Base-by-base conservation (phyloP, 106 monocot species). In the Hemerocallis citrina region DNA sequence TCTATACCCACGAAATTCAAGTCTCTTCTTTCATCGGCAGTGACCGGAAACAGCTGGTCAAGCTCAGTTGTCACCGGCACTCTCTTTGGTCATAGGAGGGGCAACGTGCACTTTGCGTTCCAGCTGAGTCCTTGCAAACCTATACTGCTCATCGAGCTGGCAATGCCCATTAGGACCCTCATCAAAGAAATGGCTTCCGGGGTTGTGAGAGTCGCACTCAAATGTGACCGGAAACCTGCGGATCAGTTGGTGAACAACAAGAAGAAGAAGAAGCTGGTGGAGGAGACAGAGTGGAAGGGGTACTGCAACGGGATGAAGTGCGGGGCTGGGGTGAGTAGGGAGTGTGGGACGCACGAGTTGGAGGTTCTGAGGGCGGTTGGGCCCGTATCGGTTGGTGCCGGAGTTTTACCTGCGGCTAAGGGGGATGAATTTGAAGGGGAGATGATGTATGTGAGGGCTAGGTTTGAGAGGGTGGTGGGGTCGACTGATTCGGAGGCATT, bases 361-460 rank as follows among this genome's bases (percentile, higher is more conserved):
- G 62, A 44, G 34, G 82, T 82, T 31, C 57, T 82, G 47, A 46
- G 62, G 6, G 74, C 73, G 38, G 70, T 82, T 6, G 77, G 73
- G 73, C 64, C 69, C 41, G 81, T 81, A 23, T 79, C 83, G 37
- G 75, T 75, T 58, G 83, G 83, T 14, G 83, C 83, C 36, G 83
- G 83, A 0, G 79, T 84, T 38, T 56, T 83, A 20, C 77, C 77
- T 12, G 23, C 24, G 16, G 68, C 16, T 1, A 61, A 28, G 5
- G 62, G 40, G 20, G 40, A 23, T 33, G n/a, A n/a, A n/a, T n/a
- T n/a, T n/a, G n/a, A n/a, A n/a, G n/a, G n/a, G 63, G 37, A 21
- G 68, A 57, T 84, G 19, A 79, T 84, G 83, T 84, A 84, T 58
- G 75, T 84, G 83, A 71, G 83, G 49, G 83, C 72, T 7, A 71